phyloP scores from a whole-genome alignment of 2,329 filamentous ascomycete genomes.

The Ascochyta rabiei region DNA sequence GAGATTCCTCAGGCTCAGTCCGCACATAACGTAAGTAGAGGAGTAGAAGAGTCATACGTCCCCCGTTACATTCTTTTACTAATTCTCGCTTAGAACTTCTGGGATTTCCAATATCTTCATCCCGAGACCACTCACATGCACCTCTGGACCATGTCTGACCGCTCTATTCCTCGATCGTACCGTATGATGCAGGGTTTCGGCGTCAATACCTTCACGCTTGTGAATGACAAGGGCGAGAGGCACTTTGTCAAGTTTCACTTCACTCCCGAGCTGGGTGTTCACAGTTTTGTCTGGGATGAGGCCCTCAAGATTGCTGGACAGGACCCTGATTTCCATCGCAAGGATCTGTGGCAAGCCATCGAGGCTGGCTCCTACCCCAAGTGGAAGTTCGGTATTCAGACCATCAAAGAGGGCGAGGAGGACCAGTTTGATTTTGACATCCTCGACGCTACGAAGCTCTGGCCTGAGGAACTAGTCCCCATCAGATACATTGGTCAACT shows the following conservation, averaged over 20 bases:
- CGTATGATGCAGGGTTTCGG: conserved; percentile 89
- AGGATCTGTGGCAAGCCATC: conserved; percentile 77
- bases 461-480: conserved; percentile 79
- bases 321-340: conserved; percentile 82
- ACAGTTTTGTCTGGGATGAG: conserved; percentile 80
- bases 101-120: conserved; percentile 56
- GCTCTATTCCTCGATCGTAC: conserved; percentile 73
- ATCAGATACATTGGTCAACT: conserved; percentile 79
- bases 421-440: conserved; percentile 86
- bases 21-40: conserved; percentile 61
- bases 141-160: conserved; percentile 79
- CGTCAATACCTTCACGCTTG: conserved; percentile 77
- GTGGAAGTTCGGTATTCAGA: conserved; percentile 85
- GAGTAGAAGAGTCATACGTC: too few relatives aligned
- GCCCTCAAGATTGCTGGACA: conserved; percentile 68
- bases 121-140: conserved; percentile 78
- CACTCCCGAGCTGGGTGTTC: conserved; percentile 75
- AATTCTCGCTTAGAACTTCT: background rate
- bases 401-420: conserved; percentile 72
- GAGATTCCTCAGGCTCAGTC: conserved; percentile 74
- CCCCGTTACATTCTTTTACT: too few relatives aligned
- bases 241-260: conserved; percentile 81
- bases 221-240: conserved; percentile 70
- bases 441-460: conserved; percentile 83
- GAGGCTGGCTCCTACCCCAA: conserved; percentile 72